Conservation (phyloP, 495 filamentous ascomycete species). For the Aspergillus avenaceus region DNA sequence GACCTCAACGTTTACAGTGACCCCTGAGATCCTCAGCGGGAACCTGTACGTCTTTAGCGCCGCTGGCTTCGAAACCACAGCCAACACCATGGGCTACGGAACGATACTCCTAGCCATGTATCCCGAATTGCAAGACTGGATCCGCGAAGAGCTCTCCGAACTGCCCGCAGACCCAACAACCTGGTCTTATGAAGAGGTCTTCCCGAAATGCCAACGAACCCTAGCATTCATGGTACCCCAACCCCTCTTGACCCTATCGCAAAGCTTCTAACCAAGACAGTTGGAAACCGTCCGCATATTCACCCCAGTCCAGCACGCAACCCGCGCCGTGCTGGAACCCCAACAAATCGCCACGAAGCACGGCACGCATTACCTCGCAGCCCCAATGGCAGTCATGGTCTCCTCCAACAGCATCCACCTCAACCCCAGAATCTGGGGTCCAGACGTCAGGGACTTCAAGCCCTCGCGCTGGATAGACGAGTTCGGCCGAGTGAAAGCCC, state of each 20-base stretch:
- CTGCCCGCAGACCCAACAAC: constrained; percentile 4
- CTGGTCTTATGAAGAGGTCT: constrained; percentile 24
- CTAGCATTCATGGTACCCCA: constrained; percentile 44
- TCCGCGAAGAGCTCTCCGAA: constrained; percentile 37
- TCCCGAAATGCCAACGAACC: constrained; percentile 38
- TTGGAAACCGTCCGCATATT: too few relatives aligned
- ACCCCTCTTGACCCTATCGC: too few relatives aligned
- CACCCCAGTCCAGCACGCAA: too few relatives aligned
- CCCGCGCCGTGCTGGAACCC: constrained; percentile 30
- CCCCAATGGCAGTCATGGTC: constrained; percentile 26
- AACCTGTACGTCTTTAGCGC: constrained; percentile 50
- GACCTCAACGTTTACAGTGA: too few relatives aligned
- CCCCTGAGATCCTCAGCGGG: constrained; percentile 30
- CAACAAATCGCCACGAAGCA: constrained; percentile 18
- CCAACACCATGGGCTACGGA: constrained; percentile 47
- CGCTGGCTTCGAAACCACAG: constrained; percentile 54
- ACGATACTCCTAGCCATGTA: constrained; percentile 44
- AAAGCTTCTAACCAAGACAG: too few relatives aligned
- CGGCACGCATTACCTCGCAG: constrained; percentile 22
- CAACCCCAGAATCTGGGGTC: constrained; percentile 40
- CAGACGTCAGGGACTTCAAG: constrained; percentile 38
- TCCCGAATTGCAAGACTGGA: constrained; percentile 45
- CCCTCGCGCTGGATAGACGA: constrained; percentile 43
- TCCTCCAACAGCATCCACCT: constrained; percentile 32
- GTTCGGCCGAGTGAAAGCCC: constrained; percentile 19